Evolutionary conservation across 1,284 basidiomycete species (phyloP).

Genomic region (Leccinum subfulvum): DNA sequence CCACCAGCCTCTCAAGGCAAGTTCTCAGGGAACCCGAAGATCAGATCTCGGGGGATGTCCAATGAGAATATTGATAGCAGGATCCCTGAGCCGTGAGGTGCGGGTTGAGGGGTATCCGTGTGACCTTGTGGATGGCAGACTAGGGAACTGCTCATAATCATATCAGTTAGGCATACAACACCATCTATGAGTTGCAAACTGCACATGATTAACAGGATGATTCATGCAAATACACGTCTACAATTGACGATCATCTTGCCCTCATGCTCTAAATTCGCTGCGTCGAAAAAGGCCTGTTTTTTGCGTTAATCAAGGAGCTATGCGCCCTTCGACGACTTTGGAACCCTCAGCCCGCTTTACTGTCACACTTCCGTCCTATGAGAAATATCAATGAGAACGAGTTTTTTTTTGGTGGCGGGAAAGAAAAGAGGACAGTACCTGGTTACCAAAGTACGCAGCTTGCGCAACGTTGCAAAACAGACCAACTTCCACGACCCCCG

Average conservation of each 20-base stretch:
- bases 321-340: constrained; percentile 23
- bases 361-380: constrained; percentile 33
- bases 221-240: not conserved
- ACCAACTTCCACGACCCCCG: constrained; percentile 96
- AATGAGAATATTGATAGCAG: not conserved
- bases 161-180: not conserved
- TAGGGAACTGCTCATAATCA: too few relatives aligned
- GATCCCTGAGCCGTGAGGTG: not conserved
- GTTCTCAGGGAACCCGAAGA: not conserved
- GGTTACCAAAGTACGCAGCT: constrained; percentile 96
- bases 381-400: not conserved
- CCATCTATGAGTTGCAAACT: not conserved
- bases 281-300: not conserved
- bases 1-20: not conserved
- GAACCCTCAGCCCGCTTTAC: constrained; percentile 19
- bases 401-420: not conserved
- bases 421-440: constrained; percentile 43
- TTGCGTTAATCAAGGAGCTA: constrained; percentile 15
- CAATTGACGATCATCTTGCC: not conserved
- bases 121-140: not conserved
- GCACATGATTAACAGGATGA: not conserved
- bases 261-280: not conserved
- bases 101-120: not conserved
- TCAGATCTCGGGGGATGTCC: not conserved
- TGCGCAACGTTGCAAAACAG: constrained; percentile 93